Evolutionary conservation across 2,329 filamentous ascomycete species (phyloP), one percentile per base, ranked within the genome.

Genomic region (Ceratocystis smalleyi): DNA sequence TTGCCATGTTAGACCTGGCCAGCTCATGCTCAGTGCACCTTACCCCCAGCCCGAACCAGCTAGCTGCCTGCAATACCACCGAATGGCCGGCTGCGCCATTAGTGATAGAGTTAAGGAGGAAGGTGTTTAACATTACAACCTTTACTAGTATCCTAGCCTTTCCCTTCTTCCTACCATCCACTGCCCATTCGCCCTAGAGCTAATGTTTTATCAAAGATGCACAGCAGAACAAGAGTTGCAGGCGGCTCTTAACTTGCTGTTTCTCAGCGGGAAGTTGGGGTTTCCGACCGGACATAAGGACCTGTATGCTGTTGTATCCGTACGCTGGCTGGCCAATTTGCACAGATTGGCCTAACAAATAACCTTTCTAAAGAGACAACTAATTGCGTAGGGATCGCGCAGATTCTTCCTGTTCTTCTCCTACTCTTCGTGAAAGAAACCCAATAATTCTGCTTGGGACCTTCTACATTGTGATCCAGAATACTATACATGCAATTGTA

Each of bases 71-170:
- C 54, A 57, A 57, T 57, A 57, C 27, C 24, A 32, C 54, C 54
- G 54, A 57, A 57, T 17, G 24, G 54, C 54, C 54, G 54, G 54
- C 27, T 57, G 54, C 54, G 54, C 54, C n/a, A 57, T 57, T 57
- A 35, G 47, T 27, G 10, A 24, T 27, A 10, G 8, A 27, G 47
- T 24, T 24, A 51, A 15, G 47, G 3, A 24, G 19, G 8, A 10
- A 4, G 8, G 7, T 5, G 7, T 19, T 10, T 15, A 51, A 22
- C 47, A 19, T 51, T 24, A 51, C 47, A 24, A 51, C 47, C 8
- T 51, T 51, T 51, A 5, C 35, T 12, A 51, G 47, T 24, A 24
- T 27, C 15, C 47, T 10, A 51, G 47, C 19, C 47, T 10, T 24
- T 24, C 8, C 35, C 17, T 22, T 10, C 12, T 32, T 17, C 51